Base-by-base conservation (phyloP, 495 filamentous ascomycete genomes). In the Penicillium macrosclerotiorum region DNA sequence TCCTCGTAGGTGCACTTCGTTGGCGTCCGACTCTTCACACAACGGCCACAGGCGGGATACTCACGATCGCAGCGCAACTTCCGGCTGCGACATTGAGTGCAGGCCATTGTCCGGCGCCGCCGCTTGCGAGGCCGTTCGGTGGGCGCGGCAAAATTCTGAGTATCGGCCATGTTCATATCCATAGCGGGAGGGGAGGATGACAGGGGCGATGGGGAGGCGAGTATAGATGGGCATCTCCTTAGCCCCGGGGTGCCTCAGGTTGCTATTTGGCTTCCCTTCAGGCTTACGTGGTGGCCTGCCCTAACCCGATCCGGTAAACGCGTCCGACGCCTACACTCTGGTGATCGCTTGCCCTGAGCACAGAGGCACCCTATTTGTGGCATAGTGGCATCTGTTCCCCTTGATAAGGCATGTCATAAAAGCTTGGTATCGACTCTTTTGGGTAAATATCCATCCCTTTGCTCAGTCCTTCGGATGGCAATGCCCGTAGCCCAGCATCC, bases 21-120 rank as follows among this genome's bases (percentile, higher is more conserved):
- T 25, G 68, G 63, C 6, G 64, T 62, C 43, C 63, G 65, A 63
- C 68, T 65, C 60, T 83, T 83, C 37, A 62, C 57, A 55, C 84
- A 88, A 33, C 85, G 83, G 34, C 77, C 72, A 52, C 84, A 88
- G 1, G 65, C 57, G 14, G 84, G 83, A 59, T 80, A 83, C 30
- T 75, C 72, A 32, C 82, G 78, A 56, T 86, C 81, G 61, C 84
- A 88, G 55, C 80, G 82, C 54, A 86, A 77, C 64, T 88, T 88
- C 42, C 83, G 69, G 45, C 76, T 76, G 50, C 84, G 82, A 47
- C 84, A 88, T 39, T 76, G 65, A 30, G 65, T 67, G 51, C 72
- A 74, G 13, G 69, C 62, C 51, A 70, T 63, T 5, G 69, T 72
- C 16, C 69, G 64, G 12, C 71, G 54, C 39, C 66, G 63, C 23